Conservation (phyloP, 1,284 basidiomycete genomes). For the Baeospora myosura region DNA sequence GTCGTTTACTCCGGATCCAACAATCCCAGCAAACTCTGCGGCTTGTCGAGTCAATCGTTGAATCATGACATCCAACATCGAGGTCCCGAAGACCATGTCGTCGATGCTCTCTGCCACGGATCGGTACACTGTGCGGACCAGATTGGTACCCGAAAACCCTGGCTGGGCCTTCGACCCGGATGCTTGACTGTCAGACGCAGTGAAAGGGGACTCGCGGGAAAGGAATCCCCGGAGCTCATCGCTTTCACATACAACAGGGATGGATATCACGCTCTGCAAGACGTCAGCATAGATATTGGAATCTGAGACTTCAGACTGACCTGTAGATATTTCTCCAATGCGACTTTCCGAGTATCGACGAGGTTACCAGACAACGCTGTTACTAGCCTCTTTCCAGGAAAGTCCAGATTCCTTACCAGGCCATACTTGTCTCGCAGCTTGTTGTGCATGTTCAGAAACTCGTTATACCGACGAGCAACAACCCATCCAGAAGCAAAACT, state of each 20-base stretch:
- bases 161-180: conserved; percentile 31
- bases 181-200: conserved; percentile 38
- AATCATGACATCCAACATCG: conserved; percentile 91
- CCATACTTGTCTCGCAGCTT: conserved; percentile 71
- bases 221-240: conserved; percentile 81
- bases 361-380: conserved; percentile 75
- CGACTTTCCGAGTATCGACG: conserved; percentile 72
- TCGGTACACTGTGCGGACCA: conserved; percentile 81
- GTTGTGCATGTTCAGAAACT: conserved; percentile 87
- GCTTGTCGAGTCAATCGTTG: conserved; percentile 83
- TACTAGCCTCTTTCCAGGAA: conserved; percentile 88
- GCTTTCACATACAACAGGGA: conserved; percentile 75
- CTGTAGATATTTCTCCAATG: conserved; percentile 86
- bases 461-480: conserved; percentile 87
- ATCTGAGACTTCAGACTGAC: conserved; percentile 34
- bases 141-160: conserved; percentile 59
- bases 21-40: conserved; percentile 78
- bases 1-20: conserved; percentile 72
- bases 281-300: background rate
- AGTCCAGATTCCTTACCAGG: conserved; percentile 66
- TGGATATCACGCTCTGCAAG: conserved; percentile 62
- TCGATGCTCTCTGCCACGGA: conserved; percentile 89
- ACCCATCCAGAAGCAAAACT: conserved; percentile 82
- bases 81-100: conserved; percentile 87
- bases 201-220: conserved; percentile 77